These are phyloP conservation scores for Ophiocordyceps camponoti-rufipedis DNA, from an alignment of 2,329 filamentous ascomycete species.

Conservation along the genomic window DNA sequence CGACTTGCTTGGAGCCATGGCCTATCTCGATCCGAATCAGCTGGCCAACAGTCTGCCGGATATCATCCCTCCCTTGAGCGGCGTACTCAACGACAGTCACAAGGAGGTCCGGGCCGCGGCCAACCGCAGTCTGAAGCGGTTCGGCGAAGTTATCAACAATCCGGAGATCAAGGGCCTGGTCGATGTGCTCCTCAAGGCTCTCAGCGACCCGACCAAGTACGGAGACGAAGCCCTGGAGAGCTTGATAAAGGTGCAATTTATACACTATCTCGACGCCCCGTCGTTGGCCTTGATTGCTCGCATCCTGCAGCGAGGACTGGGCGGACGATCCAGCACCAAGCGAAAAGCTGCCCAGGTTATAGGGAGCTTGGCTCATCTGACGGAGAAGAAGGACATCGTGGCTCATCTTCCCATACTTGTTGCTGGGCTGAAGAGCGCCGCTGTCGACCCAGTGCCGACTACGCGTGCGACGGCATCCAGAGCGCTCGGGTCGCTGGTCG, in stretches of 20 bases:
- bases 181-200: slow-evolving; percentile 78
- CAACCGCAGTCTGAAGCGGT: slow-evolving; percentile 90
- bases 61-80: slow-evolving; percentile 89
- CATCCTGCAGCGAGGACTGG: slow-evolving; percentile 81
- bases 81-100: slow-evolving; percentile 90
- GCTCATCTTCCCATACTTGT: slow-evolving; percentile 84
- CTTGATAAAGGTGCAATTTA: slow-evolving; percentile 94
- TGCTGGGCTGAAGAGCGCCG: slow-evolving; percentile 70
- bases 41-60: slow-evolving; percentile 81
- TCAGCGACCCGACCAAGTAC: slow-evolving; percentile 93
- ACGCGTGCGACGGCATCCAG: slow-evolving; percentile 93
- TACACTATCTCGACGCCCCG: slow-evolving; percentile 95
- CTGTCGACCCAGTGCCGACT: slow-evolving; percentile 90
- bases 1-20: slow-evolving; percentile 93
- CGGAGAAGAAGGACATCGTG: slow-evolving; percentile 85
- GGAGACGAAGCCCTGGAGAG: slow-evolving; percentile 88
- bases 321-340: slow-evolving; percentile 85
- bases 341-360: slow-evolving; percentile 95
- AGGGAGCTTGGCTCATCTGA: slow-evolving; percentile 89
- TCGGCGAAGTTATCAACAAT: slow-evolving; percentile 96
- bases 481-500: slow-evolving; percentile 86
- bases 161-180: slow-evolving; percentile 91
- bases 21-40: slow-evolving; percentile 91
- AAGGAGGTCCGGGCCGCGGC: slow-evolving; percentile 88
- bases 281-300: slow-evolving; percentile 88